These are phyloP conservation scores for Suillus alpinus DNA, from an alignment of 768 basidiomycete species.

Conservation along the genomic window DNA sequence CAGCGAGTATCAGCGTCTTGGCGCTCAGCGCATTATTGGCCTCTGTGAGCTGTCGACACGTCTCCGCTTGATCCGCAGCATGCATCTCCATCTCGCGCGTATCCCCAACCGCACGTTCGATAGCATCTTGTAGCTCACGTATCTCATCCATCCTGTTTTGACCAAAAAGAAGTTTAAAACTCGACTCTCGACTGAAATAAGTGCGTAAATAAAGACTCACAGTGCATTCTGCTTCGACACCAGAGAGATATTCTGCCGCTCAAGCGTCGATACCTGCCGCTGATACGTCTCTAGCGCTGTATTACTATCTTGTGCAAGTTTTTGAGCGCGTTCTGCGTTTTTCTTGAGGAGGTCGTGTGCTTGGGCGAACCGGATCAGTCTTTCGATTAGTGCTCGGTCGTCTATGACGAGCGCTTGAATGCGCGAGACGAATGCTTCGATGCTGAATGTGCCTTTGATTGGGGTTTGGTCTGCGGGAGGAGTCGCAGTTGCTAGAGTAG, in stretches of 20 bases:
- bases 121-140: conserved; percentile 51
- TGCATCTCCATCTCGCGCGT: conserved; percentile 68
- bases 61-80: conserved; percentile 72
- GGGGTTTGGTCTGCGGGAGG: conserved; percentile 12
- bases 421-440: conserved; percentile 74
- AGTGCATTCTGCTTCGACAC: conserved; percentile 51
- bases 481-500: conserved; percentile 15
- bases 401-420: conserved; percentile 82
- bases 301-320: conserved; percentile 81
- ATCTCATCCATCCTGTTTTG: conserved; percentile 62
- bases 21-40: conserved; percentile 79
- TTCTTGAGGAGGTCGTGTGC: conserved; percentile 90
- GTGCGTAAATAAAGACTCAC: conserved; percentile 36
- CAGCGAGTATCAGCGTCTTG: conserved; percentile 51
- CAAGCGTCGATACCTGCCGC: conserved; percentile 77
- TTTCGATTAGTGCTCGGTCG: conserved; percentile 79
- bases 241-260: conserved; percentile 64
- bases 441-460: conserved; percentile 44
- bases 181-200: background rate
- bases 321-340: conserved; percentile 89
- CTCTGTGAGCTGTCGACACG: conserved; percentile 67
- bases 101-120: conserved; percentile 60
- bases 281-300: conserved; percentile 85
- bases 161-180: background rate
- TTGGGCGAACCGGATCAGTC: conserved; percentile 80